Evolutionary conservation across 2,329 filamentous ascomycete species (phyloP), one percentile per base, ranked within the genome.

Genomic region (Scedosporium minutisporum): DNA sequence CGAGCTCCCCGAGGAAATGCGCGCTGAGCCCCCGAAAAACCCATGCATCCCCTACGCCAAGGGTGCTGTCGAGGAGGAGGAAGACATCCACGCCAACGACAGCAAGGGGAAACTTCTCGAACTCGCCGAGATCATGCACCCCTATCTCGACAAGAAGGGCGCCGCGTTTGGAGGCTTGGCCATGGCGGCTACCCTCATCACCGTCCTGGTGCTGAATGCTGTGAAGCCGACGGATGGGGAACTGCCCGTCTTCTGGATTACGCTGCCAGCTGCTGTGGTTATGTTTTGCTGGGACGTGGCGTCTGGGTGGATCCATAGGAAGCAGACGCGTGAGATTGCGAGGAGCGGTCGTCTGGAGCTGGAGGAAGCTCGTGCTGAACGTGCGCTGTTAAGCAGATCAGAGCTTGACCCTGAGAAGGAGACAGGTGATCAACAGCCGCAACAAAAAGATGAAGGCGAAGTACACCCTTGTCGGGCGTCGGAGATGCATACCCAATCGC

Each of bases 101-200:
- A 73, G 83, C 63, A 77, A 74, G 3, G 33, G 10, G 3, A 81
- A 87, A 65, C 72, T 82, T 0, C 73, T 87, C 0, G 85, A 85
- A 0, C 79, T 91, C 0, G 87, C 88, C 65, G 87, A 91, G 68
- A 89, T 91, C 67, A 83, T 91, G 81, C 89, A 91, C 65, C 88
- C 88, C 0, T 91, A 87, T 63, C 71, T 91, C 0, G 88, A 91
- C 69, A 88, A 84, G 65, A 75, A 77, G 2, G 84, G 87, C 7
- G 88, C 88, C 0, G 75, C 77, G 0, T 86, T 90, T 62, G 87
- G 87, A 1, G 84, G 80, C 0, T 65, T 84, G 4, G 77, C 91
- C 62, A 90, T 91, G 87, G 80, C 85, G 1, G 78, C 77, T 0
- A 89, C 87, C 0, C 78, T 91, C 27, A 75, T 90, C 63, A 86